Conservation (phyloP, 2,329 filamentous ascomycete genomes). For the Colletotrichum sp. region DNA sequence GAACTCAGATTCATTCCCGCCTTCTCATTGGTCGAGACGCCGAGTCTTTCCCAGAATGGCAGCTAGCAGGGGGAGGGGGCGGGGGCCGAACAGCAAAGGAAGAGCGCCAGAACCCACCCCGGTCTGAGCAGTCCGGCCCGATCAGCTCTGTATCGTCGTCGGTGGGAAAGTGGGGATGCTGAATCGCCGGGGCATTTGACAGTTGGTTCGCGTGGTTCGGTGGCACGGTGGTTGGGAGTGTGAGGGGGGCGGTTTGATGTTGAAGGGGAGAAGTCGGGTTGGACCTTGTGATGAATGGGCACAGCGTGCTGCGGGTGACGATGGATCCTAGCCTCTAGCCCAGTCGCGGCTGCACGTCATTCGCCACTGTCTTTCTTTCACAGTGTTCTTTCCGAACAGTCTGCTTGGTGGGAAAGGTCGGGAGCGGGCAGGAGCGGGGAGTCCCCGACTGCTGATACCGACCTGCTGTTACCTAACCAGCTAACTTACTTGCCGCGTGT, state of each 20-base stretch:
- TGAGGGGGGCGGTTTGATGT: neutral
- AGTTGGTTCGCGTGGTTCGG: neutral
- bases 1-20: neutral
- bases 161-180: conserved; percentile 8
- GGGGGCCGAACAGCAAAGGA: neutral
- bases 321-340: neutral
- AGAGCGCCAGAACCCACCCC: neutral
- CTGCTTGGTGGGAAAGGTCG: neutral
- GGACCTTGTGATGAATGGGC: neutral
- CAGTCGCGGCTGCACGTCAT: neutral
- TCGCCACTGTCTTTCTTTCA: neutral
- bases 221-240: neutral
- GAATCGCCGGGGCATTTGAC: neutral
- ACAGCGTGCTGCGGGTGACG: neutral
- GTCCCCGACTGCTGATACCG: neutral
- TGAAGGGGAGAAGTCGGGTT: neutral
- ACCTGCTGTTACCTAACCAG: neutral
- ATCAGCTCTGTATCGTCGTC: neutral
- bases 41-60: conserved; percentile 4
- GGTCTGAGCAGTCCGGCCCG: conserved; percentile 5
- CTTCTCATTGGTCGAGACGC: neutral
- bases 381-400: neutral
- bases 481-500: neutral
- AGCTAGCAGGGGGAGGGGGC: neutral
- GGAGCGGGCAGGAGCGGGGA: neutral